Evolutionary conservation across 306 rosid species (phyloP).

Genomic region (Fragaria vesca): DNA sequence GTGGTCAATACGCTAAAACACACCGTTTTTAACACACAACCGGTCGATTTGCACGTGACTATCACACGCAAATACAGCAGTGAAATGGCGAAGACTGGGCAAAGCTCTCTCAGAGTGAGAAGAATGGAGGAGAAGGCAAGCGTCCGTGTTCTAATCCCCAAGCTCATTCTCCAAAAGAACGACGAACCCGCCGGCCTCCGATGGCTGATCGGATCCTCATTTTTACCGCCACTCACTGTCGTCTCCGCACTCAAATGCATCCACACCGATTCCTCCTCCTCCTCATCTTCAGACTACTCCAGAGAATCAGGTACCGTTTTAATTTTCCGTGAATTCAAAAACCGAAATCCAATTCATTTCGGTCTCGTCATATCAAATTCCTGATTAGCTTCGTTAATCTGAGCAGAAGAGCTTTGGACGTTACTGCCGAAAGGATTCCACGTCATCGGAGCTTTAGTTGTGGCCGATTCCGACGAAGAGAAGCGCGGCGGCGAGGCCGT

Average conservation of each 20-base stretch:
- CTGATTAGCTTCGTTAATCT: slow-evolving; percentile 3
- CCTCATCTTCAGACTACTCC: slow-evolving; percentile 43
- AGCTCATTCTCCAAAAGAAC: slow-evolving; percentile 36
- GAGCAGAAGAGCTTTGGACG: slow-evolving; percentile 66
- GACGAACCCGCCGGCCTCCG: slow-evolving; percentile 49
- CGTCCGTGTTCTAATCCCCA: slow-evolving; percentile 55
- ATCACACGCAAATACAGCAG: neutral
- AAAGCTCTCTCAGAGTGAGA: neutral
- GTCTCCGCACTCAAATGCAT: slow-evolving; percentile 65
- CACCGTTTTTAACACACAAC: too few relatives aligned
- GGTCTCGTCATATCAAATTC: neutral
- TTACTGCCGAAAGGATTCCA: slow-evolving; percentile 65
- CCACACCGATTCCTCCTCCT: slow-evolving; percentile 42
- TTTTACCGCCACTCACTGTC: slow-evolving; percentile 65
- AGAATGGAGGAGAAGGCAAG: slow-evolving; percentile 18
- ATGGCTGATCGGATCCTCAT: slow-evolving; percentile 89
- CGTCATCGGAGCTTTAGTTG: slow-evolving; percentile 61
- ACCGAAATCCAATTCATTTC: neutral
- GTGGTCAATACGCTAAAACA: too few relatives aligned
- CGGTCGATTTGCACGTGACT: too few relatives aligned
- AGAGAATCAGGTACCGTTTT: slow-evolving; percentile 61
- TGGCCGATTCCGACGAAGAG: slow-evolving; percentile 35
- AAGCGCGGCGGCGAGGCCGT: slow-evolving; percentile 44
- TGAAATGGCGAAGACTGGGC: neutral
- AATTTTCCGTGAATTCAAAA: neutral